A percentile compares a stretch with the other conserved stretches of the same genome.
These are phyloP conservation scores for Ceriops decandra DNA, from an alignment of 345 rosid genomes.

Conservation along the genomic window DNA sequence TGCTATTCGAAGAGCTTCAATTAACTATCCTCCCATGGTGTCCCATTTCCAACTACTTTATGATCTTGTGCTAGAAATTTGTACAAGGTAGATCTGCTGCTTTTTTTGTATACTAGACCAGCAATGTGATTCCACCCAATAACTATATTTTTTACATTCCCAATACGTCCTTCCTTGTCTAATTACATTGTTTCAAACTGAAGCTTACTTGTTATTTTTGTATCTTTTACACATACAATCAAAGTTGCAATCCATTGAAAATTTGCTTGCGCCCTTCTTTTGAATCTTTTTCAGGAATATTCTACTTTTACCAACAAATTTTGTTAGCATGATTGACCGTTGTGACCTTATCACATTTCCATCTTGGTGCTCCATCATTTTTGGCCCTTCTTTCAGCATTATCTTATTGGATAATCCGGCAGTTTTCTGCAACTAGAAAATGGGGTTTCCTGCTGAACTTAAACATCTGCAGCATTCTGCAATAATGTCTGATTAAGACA, in stretches of 20 bases:
- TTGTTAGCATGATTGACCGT: not conserved
- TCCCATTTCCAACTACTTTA: conserved; percentile 98
- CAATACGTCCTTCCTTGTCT: conserved; percentile 2
- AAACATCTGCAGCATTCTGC: conserved; percentile 3
- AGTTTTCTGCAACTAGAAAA: not conserved
- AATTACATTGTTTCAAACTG: conserved; percentile 5
- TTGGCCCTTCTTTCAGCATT: not conserved
- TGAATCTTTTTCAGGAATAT: too few species aligned
- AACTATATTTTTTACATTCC: conserved; percentile 8
- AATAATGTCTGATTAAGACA: conserved; percentile 5
- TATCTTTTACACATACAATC: not conserved
- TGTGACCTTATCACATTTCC: not conserved
- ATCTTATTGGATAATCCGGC: not conserved
- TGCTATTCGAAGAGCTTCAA: conserved; percentile 94
- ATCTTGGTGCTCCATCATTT: not conserved
- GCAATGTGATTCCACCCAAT: conserved; percentile 8
- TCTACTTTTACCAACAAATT: not conserved
- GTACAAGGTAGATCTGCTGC: conserved; percentile 58
- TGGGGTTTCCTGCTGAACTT: not conserved
- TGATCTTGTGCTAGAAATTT: conserved; percentile 75
- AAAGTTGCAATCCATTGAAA: not conserved
- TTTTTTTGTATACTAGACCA: conserved; percentile 8
- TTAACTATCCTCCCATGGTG: conserved; percentile 96
- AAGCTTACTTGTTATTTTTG: not conserved
- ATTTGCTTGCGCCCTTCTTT: not conserved